Evolutionary conservation across 495 filamentous ascomycete species (phyloP).

Genomic region (Glarea lozoyensis): DNA sequence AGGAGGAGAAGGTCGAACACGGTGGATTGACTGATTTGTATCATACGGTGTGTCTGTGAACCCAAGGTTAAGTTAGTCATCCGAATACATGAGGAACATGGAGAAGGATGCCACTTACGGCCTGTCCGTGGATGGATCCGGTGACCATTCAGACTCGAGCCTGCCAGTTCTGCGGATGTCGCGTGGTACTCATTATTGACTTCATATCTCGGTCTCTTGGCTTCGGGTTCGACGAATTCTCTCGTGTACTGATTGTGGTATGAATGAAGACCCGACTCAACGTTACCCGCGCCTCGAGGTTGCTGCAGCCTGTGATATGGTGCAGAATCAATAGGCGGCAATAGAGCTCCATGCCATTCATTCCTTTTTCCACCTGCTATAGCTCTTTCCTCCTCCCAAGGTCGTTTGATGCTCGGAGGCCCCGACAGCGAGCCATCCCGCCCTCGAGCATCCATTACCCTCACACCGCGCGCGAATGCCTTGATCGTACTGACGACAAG

Average conservation of each 20-base stretch:
- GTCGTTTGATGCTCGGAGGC: conserved; percentile 16
- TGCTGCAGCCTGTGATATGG: conserved; percentile 1
- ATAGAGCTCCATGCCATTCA: conserved; percentile 3
- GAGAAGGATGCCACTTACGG: neutral
- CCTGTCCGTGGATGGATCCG: neutral
- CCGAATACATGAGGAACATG: neutral
- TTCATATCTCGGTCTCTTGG: conserved; percentile 14
- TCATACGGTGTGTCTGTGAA: neutral
- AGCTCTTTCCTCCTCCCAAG: conserved; percentile 16
- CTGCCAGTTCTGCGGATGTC: too few relatives aligned
- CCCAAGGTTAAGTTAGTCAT: neutral
- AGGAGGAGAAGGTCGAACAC: neutral
- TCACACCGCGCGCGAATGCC: conserved; percentile 14
- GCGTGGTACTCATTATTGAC: conserved; percentile 12
- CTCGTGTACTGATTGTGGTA: conserved; percentile 1
- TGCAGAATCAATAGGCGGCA: conserved; percentile 16
- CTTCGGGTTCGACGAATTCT: conserved; percentile 3
- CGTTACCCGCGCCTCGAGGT: neutral
- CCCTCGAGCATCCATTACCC: conserved; percentile 22
- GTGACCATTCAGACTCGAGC: conserved; percentile 8
- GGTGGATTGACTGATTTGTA: neutral
- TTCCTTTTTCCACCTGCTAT: neutral
- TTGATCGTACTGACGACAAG: conserved; percentile 7
- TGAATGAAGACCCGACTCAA: too few relatives aligned
- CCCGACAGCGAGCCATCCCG: conserved; percentile 14